A percentile compares a stretch with the other conserved stretches of the same genome.
These are phyloP conservation scores for Acorus gramineus DNA, from an alignment of 106 monocot genomes.

Conservation along the genomic window DNA sequence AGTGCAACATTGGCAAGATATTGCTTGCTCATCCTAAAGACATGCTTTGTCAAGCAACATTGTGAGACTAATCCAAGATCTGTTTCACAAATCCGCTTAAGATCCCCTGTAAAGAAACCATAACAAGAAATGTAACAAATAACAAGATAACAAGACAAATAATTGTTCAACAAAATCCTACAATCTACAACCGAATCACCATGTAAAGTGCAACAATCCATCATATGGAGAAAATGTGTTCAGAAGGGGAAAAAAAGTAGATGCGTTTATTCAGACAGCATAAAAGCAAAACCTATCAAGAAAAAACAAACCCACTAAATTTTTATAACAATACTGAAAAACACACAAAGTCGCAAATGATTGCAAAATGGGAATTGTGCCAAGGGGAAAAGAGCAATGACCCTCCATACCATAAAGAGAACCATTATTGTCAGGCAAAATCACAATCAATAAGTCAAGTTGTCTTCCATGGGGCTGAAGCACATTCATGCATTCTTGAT, in stretches of 20 bases:
- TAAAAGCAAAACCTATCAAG: no score
- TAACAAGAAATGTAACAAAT: neutral
- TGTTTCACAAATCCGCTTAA: conserved; percentile 95
- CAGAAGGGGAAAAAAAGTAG: no score
- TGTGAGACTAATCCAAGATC: conserved; percentile 93
- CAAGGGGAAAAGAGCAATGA: neutral
- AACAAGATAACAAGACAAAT: neutral
- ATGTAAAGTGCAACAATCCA: no score
- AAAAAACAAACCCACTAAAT: no score
- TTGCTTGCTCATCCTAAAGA: conserved; percentile 76
- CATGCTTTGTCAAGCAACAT: conserved; percentile 91
- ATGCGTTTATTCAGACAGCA: no score
- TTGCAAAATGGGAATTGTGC: no score
- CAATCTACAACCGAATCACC: no score
- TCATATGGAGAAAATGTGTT: no score
- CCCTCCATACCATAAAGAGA: conserved; percentile 70
- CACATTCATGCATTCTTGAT: conserved; percentile 42
- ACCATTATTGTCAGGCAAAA: conserved; percentile 93
- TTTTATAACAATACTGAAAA: no score
- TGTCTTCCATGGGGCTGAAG: conserved; percentile 49
- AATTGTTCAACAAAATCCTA: neutral
- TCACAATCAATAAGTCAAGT: conserved; percentile 75
- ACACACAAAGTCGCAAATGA: no score
- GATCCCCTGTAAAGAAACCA: conserved; percentile 43
- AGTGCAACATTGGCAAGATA: conserved; percentile 98